Evolutionary conservation across 352 stramenopile genomes (phyloP), one percentile per base, ranked within the genome.

Genomic region (Lagenidium giganteum): DNA sequence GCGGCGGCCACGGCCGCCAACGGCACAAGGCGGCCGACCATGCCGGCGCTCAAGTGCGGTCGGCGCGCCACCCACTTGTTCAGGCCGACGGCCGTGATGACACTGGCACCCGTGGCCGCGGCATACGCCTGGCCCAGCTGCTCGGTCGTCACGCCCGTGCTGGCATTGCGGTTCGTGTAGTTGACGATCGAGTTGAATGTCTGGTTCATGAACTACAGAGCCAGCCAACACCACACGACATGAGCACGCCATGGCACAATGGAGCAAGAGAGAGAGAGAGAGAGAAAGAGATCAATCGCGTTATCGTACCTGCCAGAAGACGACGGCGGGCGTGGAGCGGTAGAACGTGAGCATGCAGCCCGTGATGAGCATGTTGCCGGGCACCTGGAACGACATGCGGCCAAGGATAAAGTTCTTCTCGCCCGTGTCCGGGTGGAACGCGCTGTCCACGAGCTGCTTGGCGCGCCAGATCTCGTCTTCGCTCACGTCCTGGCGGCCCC

Each of bases 161-260:
- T 94, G 35, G 84, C 83, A 52, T 96, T 96, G 29, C 87, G 81
- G 74, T 96, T 96, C 11, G 81, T 89, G 64, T 95, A 96, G 70
- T 96, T 96, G 61, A 96, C 81, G 48, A 93, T 79, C 32, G 83
- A 90, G 64, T 96, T 96, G 56, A 95, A 96, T 16, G 75, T 93
- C 58, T 96, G 87, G 68, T 96, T 96, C 62, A 91, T 82, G 42
- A 83, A 93, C 64, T 83, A 50, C 14, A 41, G 1, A 57, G 21
- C 24, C 22, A 1, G 14, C 17, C n/a, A 48, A 32, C 37, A 16
- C 11, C 11, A 38, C n/a, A n/a, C n/a, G n/a, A n/a, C n/a, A n/a
- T n/a, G n/a, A n/a, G n/a, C n/a, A n/a, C n/a, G n/a, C n/a, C n/a
- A n/a, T n/a, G n/a, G n/a, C n/a, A 18, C 32, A 38, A 38, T 9